A percentile compares a stretch with the other conserved stretches of the same genome.
These are phyloP conservation scores for Dianthus caryophyllus DNA, from an alignment of 148 eudicot species.

Conservation along the genomic window DNA sequence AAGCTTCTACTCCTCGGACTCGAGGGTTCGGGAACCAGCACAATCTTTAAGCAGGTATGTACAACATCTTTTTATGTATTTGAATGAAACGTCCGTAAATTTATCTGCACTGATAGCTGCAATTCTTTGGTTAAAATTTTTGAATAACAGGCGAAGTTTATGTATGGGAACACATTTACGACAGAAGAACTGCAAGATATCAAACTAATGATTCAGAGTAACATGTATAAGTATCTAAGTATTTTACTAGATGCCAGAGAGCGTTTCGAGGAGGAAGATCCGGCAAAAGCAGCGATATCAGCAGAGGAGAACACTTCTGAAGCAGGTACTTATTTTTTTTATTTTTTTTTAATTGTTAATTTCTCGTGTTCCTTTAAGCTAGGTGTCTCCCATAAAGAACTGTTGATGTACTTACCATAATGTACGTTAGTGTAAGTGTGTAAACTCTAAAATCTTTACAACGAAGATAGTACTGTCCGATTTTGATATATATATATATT, in stretches of 20 bases:
- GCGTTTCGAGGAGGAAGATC: slow-evolving; percentile 84
- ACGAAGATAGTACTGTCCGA: too few species aligned
- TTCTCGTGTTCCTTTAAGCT: not conserved
- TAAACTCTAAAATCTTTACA: too few species aligned
- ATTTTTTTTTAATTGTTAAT: too few species aligned
- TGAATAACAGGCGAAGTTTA: slow-evolving; percentile 69
- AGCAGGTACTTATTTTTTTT: slow-evolving; percentile 35
- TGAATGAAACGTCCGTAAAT: not conserved
- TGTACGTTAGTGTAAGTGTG: not conserved
- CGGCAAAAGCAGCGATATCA: slow-evolving; percentile 30
- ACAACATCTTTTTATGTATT: not conserved
- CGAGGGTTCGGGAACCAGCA: slow-evolving; percentile 93
- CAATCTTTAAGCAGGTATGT: slow-evolving; percentile 94
- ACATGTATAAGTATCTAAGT: slow-evolving; percentile 84
- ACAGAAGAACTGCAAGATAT: slow-evolving; percentile 78
- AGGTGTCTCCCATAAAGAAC: not conserved
- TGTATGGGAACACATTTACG: slow-evolving; percentile 76
- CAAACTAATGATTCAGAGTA: slow-evolving; percentile 95
- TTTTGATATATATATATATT: too few species aligned
- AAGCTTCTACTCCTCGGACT: slow-evolving; percentile 86
- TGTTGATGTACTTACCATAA: not conserved
- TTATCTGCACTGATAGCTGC: not conserved
- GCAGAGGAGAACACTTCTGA: slow-evolving; percentile 30
- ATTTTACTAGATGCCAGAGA: slow-evolving; percentile 90
- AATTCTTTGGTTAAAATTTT: not conserved